Base-by-base conservation (phyloP, 768 basidiomycete species). In the Suillus subluteus region DNA sequence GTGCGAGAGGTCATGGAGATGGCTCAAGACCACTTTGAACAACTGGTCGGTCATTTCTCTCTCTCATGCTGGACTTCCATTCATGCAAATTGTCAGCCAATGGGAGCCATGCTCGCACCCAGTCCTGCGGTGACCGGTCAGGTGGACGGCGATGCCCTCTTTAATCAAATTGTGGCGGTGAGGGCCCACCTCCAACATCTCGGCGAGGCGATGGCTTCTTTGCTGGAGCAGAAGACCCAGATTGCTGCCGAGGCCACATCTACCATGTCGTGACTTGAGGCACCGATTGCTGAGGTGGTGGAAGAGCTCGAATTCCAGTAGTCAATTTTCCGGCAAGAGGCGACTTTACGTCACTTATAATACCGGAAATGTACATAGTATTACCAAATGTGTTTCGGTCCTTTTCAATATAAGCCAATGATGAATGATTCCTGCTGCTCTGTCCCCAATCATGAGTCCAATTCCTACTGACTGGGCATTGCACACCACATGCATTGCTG, bases 161-260 rank as follows among this genome's bases (percentile, higher is more conserved):
- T 26, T 11, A 52, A 52, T 26, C 50, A 52, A 26, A 52, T 52
- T 13, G 2, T 26, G 13, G 23, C 7, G 6, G 23, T 52, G 13
- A 52, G 23, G 23, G 23, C 50, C 15, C 23, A 26, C 12, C 5
- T 52, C 0, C 13, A 26, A 26, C 23, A 26, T 52, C 50, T 52
- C 6, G 13, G 23, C 3, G 0, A 52, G 0, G 3, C 50, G 0
- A 6, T 52, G 50, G 13, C 13, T 1, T 0, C 2, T 15, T 3
- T 52, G 23, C 0, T 52, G 6, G 23, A 52, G 13, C 2, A 52
- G 23, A 52, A 52, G 6, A 26, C 6, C 0, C 23, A 52, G 23
- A 7, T 15, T 0, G 23, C 23, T 2, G 6, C 23, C 0, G 48
- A 12, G 0, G 48, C 48, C 2, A 1, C 6, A 7, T 13, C 48